Conservation (phyloP, 176 grass and related monocot species). For the Thalia dealbata region DNA sequence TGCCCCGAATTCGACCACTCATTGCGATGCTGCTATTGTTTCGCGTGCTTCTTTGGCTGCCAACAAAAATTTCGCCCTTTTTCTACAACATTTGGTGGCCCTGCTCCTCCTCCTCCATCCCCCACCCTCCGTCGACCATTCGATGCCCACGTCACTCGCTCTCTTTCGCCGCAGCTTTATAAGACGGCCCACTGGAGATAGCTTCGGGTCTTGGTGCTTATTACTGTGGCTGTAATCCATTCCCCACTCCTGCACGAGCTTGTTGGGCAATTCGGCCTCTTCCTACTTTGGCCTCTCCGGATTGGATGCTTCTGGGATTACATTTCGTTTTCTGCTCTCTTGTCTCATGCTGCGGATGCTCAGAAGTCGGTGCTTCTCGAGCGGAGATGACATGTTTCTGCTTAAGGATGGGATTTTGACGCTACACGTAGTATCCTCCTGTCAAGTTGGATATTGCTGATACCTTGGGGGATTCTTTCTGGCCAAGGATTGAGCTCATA, state of each 20-base stretch:
- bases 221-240: background rate
- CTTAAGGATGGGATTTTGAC: constrained; percentile 6
- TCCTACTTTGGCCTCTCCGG: constrained; percentile 1
- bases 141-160: background rate
- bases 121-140: background rate
- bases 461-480: background rate
- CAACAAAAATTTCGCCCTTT: constrained; percentile 17
- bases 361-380: background rate
- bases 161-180: constrained; percentile 9
- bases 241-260: background rate
- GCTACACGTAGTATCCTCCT: background rate
- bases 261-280: background rate
- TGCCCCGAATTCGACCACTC: constrained; percentile 30
- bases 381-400: background rate
- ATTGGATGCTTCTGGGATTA: background rate
- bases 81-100: background rate
- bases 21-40: constrained; percentile 14
- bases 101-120: background rate
- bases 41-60: constrained; percentile 22
- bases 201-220: background rate
- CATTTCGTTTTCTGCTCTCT: constrained; percentile 8
- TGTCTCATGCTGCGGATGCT: background rate
- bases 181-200: constrained; percentile 1
- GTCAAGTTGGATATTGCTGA: background rate
- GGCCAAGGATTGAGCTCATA: background rate